phyloP scores from a whole-genome alignment of 495 filamentous ascomycete genomes.

The Sabuloglossum arenarium region DNA sequence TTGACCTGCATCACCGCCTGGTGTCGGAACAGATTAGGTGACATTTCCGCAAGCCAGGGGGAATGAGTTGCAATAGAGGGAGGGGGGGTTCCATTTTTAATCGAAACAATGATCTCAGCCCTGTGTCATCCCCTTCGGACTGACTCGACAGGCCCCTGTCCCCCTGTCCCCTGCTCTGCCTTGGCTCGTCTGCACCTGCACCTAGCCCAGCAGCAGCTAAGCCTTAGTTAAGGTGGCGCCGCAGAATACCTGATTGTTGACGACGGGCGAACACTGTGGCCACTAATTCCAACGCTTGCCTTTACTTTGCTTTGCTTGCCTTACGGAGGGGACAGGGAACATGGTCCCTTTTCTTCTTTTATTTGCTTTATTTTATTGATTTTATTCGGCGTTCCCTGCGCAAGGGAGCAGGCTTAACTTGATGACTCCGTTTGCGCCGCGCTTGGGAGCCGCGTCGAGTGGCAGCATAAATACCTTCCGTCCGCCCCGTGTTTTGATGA shows the following conservation, averaged over 20 bases:
- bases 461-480: constrained; percentile 1
- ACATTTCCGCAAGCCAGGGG: too few relatives aligned
- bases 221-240: neutral
- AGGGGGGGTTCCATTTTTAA: constrained; percentile 3
- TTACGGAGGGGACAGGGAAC: too few relatives aligned
- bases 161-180: neutral
- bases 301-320: neutral
- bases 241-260: neutral
- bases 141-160: neutral
- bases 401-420: neutral
- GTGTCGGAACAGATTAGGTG: too few relatives aligned
- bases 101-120: neutral
- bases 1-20: too few relatives aligned
- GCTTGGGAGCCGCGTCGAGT: too few relatives aligned
- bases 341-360: too few relatives aligned
- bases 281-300: neutral
- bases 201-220: too few relatives aligned
- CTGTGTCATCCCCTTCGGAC: neutral
- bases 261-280: neutral
- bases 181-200: neutral
- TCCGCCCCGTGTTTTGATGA: neutral
- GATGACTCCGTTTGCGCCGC: neutral
- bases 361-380: too few relatives aligned
- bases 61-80: too few relatives aligned
- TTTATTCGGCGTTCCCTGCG: neutral